phyloP scores from a whole-genome alignment of 139 green algal species.

The Zygnema circumcarinatum region DNA sequence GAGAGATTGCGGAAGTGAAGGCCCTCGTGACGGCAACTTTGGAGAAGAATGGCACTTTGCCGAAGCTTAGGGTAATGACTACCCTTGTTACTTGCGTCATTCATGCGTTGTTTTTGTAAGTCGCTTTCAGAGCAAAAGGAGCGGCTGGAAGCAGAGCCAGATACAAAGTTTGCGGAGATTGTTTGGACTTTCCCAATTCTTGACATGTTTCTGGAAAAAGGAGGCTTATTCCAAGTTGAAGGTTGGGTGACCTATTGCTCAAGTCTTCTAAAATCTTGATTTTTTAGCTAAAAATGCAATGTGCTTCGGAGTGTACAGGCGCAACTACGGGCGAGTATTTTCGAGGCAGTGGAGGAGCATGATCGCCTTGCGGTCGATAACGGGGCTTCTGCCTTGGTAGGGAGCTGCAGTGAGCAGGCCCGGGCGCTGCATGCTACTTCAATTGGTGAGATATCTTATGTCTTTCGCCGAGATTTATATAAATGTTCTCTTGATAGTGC shows the following conservation, averaged over 20 bases:
- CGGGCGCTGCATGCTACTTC: conserved; percentile 18
- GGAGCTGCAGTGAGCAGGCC: conserved; percentile 37
- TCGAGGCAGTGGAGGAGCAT: conserved; percentile 45
- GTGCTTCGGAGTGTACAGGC: conserved; percentile 33
- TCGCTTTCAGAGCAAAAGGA: conserved; percentile 23
- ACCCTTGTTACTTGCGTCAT: no score
- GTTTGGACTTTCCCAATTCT: no score
- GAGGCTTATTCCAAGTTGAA: no score
- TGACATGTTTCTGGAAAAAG: no score
- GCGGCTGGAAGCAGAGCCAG: no score
- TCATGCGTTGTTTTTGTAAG: conserved; percentile 19
- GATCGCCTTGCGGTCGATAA: conserved; percentile 19
- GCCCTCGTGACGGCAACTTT: conserved; percentile 39
- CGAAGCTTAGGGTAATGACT: conserved; percentile 51
- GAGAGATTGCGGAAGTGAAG: conserved; percentile 53
- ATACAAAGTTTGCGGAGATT: no score
- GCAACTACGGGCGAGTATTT: conserved; percentile 49
- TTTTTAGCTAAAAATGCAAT: no score
- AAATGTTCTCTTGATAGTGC: background rate
- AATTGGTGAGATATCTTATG: conserved; percentile 22
- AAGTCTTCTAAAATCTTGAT: no score
- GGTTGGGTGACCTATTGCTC: no score
- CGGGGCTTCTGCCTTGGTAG: conserved; percentile 9
- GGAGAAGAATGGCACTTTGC: conserved; percentile 53
- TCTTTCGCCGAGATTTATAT: background rate